Conservation (phyloP, 2,329 filamentous ascomycete genomes). For the Arachnopeziza araneosa region DNA sequence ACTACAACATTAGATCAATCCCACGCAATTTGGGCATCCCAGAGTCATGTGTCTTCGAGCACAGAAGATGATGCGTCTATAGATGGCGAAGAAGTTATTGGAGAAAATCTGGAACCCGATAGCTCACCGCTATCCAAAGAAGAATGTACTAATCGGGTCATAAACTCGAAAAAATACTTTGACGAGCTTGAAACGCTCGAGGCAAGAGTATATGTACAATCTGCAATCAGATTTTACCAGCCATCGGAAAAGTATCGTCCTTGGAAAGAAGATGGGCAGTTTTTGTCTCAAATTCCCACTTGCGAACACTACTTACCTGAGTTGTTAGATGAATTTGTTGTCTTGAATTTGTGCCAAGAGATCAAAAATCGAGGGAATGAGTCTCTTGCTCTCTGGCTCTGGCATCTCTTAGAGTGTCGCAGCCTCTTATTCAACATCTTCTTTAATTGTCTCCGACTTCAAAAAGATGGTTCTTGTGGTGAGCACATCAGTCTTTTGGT, state of each 20-base stretch:
- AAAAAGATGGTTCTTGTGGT: constrained; percentile 1
- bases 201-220: not conserved
- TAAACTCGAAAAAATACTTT: not conserved
- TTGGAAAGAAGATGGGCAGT: not conserved
- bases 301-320: not conserved
- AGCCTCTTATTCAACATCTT: constrained; percentile 6
- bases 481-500: constrained; percentile 11
- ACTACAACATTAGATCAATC: not conserved
- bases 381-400: not conserved
- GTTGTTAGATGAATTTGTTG: not conserved
- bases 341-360: not conserved
- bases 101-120: not conserved
- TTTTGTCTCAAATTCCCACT: not conserved
- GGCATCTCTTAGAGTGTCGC: constrained; percentile 9
- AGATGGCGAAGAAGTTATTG: not conserved
- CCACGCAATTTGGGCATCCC: not conserved
- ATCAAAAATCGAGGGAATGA: not conserved
- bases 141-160: not conserved
- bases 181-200: not conserved
- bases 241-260: not conserved
- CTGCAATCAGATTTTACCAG: not conserved
- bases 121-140: not conserved
- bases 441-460: constrained; percentile 4
- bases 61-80: not conserved
- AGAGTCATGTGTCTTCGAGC: not conserved